These are phyloP conservation scores for Boletus rufocinnamomeus DNA, from an alignment of 768 basidiomycete species.

Conservation along the genomic window DNA sequence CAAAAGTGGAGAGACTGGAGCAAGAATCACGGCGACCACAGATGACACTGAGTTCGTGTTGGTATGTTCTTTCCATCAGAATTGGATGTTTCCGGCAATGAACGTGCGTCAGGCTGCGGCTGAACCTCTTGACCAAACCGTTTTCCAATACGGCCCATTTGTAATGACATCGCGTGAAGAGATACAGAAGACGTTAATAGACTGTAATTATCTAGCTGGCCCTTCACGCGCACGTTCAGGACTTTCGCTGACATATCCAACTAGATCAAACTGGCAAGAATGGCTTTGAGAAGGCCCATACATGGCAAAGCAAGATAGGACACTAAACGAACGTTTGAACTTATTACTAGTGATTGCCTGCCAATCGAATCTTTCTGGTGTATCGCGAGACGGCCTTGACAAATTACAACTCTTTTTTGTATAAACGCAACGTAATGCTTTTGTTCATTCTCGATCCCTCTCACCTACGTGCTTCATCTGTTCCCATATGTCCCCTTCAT, in stretches of 20 bases:
- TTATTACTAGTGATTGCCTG: not conserved
- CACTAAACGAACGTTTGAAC: slow-evolving; percentile 17
- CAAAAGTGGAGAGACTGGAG: slow-evolving; percentile 60
- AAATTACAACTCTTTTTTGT: slow-evolving; percentile 1
- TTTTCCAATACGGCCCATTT: slow-evolving; percentile 86
- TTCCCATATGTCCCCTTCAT: slow-evolving; percentile 70
- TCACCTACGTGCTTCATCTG: slow-evolving; percentile 57
- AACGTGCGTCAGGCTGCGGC: slow-evolving; percentile 61
- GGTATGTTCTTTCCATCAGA: slow-evolving; percentile 40
- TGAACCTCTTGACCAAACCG: slow-evolving; percentile 85
- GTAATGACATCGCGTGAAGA: slow-evolving; percentile 84
- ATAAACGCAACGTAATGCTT: not conserved
- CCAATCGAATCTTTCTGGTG: not conserved
- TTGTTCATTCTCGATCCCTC: slow-evolving; percentile 33
- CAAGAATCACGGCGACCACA: slow-evolving; percentile 57
- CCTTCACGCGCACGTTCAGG: not conserved
- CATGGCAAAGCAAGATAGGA: slow-evolving; percentile 86
- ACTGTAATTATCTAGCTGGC: slow-evolving; percentile 54
- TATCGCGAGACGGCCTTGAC: not conserved
- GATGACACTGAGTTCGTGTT: slow-evolving; percentile 75
- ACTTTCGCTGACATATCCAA: slow-evolving; percentile 11
- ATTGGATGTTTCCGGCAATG: not conserved
- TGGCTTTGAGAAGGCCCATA: slow-evolving; percentile 89
- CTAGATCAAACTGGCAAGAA: slow-evolving; percentile 73
- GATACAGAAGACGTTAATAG: slow-evolving; percentile 77